A percentile compares a stretch with the other conserved stretches of the same genome.
phyloP scores from a whole-genome alignment of 305 asterid genomes.

The Coffea humblotiana region DNA sequence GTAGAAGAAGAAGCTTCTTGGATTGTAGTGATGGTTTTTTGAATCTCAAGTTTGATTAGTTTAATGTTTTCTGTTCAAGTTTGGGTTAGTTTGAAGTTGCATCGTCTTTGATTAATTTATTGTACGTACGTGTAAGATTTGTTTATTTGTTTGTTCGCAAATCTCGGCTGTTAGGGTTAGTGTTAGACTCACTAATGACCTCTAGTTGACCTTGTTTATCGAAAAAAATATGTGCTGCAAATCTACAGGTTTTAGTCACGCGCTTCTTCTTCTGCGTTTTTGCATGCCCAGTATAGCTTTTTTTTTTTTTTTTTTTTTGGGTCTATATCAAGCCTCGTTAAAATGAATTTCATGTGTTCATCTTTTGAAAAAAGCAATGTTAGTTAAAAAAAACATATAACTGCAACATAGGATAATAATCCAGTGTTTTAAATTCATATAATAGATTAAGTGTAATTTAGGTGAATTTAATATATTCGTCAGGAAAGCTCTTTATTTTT shows the following conservation, averaged over 20 bases:
- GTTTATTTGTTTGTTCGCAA: slow-evolving; percentile 36
- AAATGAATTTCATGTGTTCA: too few species aligned
- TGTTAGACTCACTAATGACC: slow-evolving; percentile 45
- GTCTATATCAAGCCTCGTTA: too few species aligned
- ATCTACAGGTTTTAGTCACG: background rate
- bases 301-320: too few species aligned
- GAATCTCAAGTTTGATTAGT: slow-evolving; percentile 68
- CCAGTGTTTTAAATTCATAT: too few species aligned
- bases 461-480: too few species aligned
- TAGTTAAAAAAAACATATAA: too few species aligned
- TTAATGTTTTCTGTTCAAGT: slow-evolving; percentile 21
- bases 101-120: background rate
- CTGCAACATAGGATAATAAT: too few species aligned
- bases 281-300: background rate
- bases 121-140: slow-evolving; percentile 33
- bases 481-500: too few species aligned
- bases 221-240: background rate
- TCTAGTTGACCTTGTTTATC: slow-evolving; percentile 40
- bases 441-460: too few species aligned
- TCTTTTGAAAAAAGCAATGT: too few species aligned
- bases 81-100: background rate
- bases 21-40: slow-evolving; percentile 38
- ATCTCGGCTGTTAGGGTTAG: slow-evolving; percentile 32
- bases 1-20: slow-evolving; percentile 57
- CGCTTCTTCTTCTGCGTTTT: background rate